Evolutionary conservation across 2,329 filamentous ascomycete species (phyloP).

Genomic region (Akanthomyces dipterigenus): DNA sequence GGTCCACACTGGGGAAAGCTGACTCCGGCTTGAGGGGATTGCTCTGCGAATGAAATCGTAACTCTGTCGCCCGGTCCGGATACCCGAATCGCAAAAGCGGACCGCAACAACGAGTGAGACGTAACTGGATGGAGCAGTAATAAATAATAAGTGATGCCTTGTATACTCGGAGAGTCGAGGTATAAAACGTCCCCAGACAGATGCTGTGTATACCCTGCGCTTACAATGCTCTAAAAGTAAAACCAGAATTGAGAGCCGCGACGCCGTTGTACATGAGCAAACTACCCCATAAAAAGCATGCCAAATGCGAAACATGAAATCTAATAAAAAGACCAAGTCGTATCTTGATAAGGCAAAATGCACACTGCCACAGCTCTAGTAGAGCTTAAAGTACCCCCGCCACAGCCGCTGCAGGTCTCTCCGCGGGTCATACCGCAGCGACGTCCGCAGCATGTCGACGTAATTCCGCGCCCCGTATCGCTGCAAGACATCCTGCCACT

Average conservation of each 20-base stretch:
- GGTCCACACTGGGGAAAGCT: too few species aligned
- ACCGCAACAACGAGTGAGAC: not conserved
- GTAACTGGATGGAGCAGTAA: not conserved
- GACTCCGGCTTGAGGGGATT: not conserved
- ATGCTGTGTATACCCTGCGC: too few species aligned
- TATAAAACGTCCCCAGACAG: too few species aligned
- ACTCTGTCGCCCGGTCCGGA: not conserved
- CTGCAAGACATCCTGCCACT: constrained; percentile 30
- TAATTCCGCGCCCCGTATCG: constrained; percentile 31
- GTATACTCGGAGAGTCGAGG: too few species aligned
- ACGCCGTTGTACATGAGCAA: too few species aligned
- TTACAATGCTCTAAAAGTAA: too few species aligned
- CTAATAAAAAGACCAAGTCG: too few species aligned
- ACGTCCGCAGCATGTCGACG: constrained; percentile 16
- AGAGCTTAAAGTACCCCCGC: not conserved
- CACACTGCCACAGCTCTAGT: not conserved
- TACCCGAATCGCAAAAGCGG: not conserved
- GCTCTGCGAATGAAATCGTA: not conserved
- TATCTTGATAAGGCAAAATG: too few species aligned
- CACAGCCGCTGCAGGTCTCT: not conserved
- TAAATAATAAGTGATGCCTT: too few species aligned
- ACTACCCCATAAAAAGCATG: too few species aligned
- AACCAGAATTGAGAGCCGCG: too few species aligned
- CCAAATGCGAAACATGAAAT: too few species aligned
- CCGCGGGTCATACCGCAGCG: not conserved